phyloP scores from a whole-genome alignment of 2,329 filamentous ascomycete genomes.

The Periconia sp. region DNA sequence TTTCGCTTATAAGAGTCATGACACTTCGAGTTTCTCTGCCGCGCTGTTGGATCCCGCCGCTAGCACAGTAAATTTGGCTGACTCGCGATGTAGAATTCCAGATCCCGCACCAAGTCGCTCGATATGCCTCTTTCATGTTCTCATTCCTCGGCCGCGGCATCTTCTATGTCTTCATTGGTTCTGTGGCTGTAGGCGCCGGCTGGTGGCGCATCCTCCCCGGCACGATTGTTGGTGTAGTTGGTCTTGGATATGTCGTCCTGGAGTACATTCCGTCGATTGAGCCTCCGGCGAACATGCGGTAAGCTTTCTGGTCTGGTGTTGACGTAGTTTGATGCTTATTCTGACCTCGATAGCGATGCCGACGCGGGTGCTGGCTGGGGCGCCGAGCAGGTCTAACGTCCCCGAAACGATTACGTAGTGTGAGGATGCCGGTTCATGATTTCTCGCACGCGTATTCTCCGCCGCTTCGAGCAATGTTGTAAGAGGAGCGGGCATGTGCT shows the following conservation, averaged over 20 bases:
- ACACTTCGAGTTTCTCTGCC: no score
- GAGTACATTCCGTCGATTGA: constrained; percentile 60
- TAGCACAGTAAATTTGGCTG: no score
- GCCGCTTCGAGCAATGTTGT: background rate
- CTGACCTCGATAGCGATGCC: constrained; percentile 50
- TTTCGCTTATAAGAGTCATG: no score
- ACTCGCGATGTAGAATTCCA: constrained; percentile 88
- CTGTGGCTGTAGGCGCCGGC: constrained; percentile 74
- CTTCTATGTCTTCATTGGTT: constrained; percentile 96
- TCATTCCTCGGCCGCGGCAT: constrained; percentile 94
- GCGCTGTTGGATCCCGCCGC: no score
- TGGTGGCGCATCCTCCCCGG: constrained; percentile 77
- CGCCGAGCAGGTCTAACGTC: constrained; percentile 57
- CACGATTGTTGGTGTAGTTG: constrained; percentile 76
- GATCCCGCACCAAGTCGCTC: constrained; percentile 88
- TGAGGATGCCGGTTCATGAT: constrained; percentile 37
- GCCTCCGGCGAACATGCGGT: constrained; percentile 61
- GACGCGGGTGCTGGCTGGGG: constrained; percentile 60
- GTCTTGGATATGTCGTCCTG: constrained; percentile 71
- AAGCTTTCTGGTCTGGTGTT: constrained; percentile 9
- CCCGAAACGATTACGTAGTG: background rate
- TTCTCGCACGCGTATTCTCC: constrained; percentile 16
- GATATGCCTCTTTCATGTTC: constrained; percentile 97
- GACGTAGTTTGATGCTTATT: constrained; percentile 17
- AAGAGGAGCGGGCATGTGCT: constrained; percentile 7